These are phyloP conservation scores for Vigna nakashimae DNA, from an alignment of 306 rosid species.

Conservation along the genomic window DNA sequence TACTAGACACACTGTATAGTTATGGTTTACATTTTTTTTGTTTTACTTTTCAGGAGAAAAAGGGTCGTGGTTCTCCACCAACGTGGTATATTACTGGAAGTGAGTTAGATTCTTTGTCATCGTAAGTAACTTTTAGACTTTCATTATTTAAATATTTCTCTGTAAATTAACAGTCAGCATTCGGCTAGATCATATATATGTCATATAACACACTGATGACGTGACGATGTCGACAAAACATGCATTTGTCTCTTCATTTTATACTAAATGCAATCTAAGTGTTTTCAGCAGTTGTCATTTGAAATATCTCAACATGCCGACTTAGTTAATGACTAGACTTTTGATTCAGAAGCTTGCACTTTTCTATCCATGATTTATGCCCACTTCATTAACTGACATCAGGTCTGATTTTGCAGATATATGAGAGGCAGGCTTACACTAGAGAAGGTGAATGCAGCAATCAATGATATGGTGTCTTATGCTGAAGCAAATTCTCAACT, in stretches of 20 bases:
- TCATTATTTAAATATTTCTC: constrained; percentile 2
- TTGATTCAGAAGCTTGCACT: constrained; percentile 6
- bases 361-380: constrained; percentile 30
- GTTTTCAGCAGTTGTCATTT: constrained; percentile 10
- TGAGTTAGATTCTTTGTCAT: constrained; percentile 83
- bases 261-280: neutral
- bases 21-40: constrained; percentile 30
- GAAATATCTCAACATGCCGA: constrained; percentile 22
- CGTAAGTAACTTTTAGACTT: constrained; percentile 60
- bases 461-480: constrained; percentile 81
- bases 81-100: constrained; percentile 69
- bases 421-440: constrained; percentile 97
- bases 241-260: constrained; percentile 5
- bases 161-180: constrained; percentile 19
- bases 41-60: constrained; percentile 74
- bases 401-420: constrained; percentile 57
- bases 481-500: constrained; percentile 89
- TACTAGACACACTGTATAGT: neutral
- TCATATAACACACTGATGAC: constrained; percentile 1
- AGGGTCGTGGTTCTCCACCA: constrained; percentile 77
- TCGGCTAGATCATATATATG: constrained; percentile 18
- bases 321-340: neutral
- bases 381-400: constrained; percentile 22
- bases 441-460: constrained; percentile 88
- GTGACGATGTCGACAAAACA: constrained; percentile 6